Base-by-base conservation (phyloP, 805 yeast genomes). In the Wickerhamomyces chaumierensis region DNA sequence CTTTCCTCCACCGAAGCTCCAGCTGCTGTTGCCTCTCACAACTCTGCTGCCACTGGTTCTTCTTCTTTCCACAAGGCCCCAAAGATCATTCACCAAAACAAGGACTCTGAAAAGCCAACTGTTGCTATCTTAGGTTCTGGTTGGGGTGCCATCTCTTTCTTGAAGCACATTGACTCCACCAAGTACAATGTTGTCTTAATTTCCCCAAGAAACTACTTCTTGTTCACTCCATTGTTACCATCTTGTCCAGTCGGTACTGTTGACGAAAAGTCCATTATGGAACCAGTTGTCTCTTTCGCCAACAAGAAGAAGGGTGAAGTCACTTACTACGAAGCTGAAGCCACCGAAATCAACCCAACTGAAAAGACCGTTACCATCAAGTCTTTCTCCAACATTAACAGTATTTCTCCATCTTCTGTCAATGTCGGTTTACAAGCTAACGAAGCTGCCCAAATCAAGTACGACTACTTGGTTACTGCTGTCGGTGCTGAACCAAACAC, bases 401-500 rank as follows among this genome's bases (percentile, higher is more conserved):
- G 45, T 33, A 48, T 58, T 9, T 56, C 52, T 21, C 51, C 57
- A 23, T 53, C 51, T 27, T 46, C 58, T 33, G 48, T 51, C 33
- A 44, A 49, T 41, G 44, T 50, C 15, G 57, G 67, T 28, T 53
- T 64, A 38, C 57, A 61, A 34, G 60, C 60, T 37, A 61, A 65
- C 40, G 66, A 63, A 42, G 48, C 62, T 16, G 64, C 65, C 31
- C 65, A 63, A 43, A 73, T 60, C 55, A 71, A 62, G 55, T 88
- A 83, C 60, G 96, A 88, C 61, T 84, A 84, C 63, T 71, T 88
- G 49, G 82, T 88, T 35, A 70, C 85, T 40, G 94, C 94, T 36
- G 95, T 88, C 40, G 96, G 96, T 58, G 95, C 96, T 36, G 84
- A 81, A 61, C 92, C 92, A 51, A 81, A 88, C 50, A 86, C 96